Percentiles rank a stretch among this genome's conserved stretches.
Evolutionary conservation across 257 asterid genomes (phyloP).

Genomic region (Primulina eburnea): DNA sequence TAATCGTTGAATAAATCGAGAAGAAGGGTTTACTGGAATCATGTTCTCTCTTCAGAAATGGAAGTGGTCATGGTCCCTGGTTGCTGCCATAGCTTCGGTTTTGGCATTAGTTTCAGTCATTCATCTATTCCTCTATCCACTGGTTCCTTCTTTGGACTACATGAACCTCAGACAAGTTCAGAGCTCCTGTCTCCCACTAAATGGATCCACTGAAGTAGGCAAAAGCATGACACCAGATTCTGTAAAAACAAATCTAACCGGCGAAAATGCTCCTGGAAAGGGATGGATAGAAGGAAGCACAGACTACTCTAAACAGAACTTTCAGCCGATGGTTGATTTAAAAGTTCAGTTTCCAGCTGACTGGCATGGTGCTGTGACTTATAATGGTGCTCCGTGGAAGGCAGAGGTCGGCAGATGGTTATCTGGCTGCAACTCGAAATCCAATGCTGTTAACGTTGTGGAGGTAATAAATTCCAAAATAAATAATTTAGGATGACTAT

Average conservation of each 20-base stretch:
- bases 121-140: slow-evolving; percentile 67
- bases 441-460: slow-evolving; percentile 41
- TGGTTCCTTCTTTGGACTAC: slow-evolving; percentile 56
- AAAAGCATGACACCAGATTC: neutral
- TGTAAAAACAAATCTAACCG: slow-evolving; percentile 23
- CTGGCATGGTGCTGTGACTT: slow-evolving; percentile 62
- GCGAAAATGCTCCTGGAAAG: slow-evolving; percentile 20
- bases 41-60: slow-evolving; percentile 78
- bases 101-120: slow-evolving; percentile 63
- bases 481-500: neutral
- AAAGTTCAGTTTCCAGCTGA: slow-evolving; percentile 57
- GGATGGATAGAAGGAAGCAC: slow-evolving; percentile 31
- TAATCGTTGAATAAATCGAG: slow-evolving; percentile 16
- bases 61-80: slow-evolving; percentile 82
- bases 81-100: slow-evolving; percentile 55
- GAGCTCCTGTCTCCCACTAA: slow-evolving; percentile 43
- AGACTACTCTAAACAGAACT: slow-evolving; percentile 21
- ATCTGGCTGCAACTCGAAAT: slow-evolving; percentile 62
- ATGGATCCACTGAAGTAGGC: slow-evolving; percentile 35
- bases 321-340: slow-evolving; percentile 42
- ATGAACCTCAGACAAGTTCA: slow-evolving; percentile 43
- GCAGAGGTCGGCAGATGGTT: slow-evolving; percentile 86
- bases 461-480: slow-evolving; percentile 52
- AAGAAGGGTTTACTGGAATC: slow-evolving; percentile 39
- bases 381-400: slow-evolving; percentile 90